Base-by-base conservation (phyloP, 2,329 filamentous ascomycete genomes). In the Penicillium sp. region DNA sequence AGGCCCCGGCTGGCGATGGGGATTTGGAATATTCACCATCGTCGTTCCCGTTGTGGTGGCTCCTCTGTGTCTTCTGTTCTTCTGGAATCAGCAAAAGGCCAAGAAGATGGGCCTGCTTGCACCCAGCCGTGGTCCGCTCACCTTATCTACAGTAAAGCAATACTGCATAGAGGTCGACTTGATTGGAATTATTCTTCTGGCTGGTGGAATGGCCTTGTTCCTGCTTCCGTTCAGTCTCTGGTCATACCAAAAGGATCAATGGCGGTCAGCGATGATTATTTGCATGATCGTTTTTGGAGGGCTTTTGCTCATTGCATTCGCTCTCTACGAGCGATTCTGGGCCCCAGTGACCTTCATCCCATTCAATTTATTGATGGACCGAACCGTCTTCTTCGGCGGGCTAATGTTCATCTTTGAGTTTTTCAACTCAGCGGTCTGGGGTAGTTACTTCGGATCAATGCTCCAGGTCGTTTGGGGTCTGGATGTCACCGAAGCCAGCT, bases 121-220 rank as follows among this genome's bases (percentile, higher is more conserved):
- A 72, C 65, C 71, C 6, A 66, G 73, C 4, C 78, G 76, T 61
- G 77, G 77, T 4, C 77, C 85, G 21, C 82, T 77, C 1, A 23
- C 73, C 1, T 25, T 70, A 5, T 75, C 85, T 64, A 81, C 78
- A 1, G 49, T 85, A 27, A 68, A 73, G 42, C 74, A 83, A 67
- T 88, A 88, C 70, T 68, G 78, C 23, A 74, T 82, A 35, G 82
- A 89, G 61, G 86, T 89, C 57, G 87, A 90, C 67, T 64, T 65
- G n/a, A 53, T 70, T 31, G 71, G 71, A 8, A 60, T 70, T 23
- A 59, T 71, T n/a, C 61, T 74, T 8, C 57, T 71, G 33, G 61
- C 67, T 6, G 66, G 66, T 4, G 69, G 59, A 9, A 67, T 73
- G 42, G 53, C 64, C 29, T 54, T 71, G 3, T 61, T 73, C 47